These are phyloP conservation scores for Recurvomyces mirabilis DNA, from an alignment of 495 filamentous ascomycete genomes.

Conservation along the genomic window DNA sequence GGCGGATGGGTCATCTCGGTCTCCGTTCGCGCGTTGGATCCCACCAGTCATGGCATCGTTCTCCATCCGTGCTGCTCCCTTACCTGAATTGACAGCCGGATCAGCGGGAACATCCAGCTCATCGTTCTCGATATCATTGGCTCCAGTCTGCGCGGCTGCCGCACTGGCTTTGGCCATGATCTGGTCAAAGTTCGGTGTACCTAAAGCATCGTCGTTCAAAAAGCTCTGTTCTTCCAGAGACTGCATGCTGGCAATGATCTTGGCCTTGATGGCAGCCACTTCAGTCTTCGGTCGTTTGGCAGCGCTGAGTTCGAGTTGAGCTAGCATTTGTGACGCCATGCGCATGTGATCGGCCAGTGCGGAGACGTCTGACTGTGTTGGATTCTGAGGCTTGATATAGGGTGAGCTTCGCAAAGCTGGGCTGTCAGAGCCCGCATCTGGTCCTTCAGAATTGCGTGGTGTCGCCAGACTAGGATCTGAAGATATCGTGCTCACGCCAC, in stretches of 20 bases:
- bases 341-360: conserved; percentile 70
- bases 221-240: conserved; percentile 72
- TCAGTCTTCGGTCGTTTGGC: conserved; percentile 60
- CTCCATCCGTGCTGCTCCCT: conserved; percentile 66
- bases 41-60: conserved; percentile 71
- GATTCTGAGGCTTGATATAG: conserved; percentile 24
- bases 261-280: conserved; percentile 61
- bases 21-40: conserved; percentile 54
- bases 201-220: conserved; percentile 39
- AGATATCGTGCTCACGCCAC: conserved; percentile 42
- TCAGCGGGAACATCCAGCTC: conserved; percentile 36
- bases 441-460: conserved; percentile 47
- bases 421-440: conserved; percentile 49
- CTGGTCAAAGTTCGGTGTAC: conserved; percentile 56
- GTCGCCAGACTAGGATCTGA: conserved; percentile 41
- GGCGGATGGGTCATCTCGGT: conserved; percentile 68
- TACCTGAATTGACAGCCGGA: conserved; percentile 43
- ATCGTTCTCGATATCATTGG: conserved; percentile 35
- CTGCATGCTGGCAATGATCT: conserved; percentile 76
- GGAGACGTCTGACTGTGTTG: conserved; percentile 57
- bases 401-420: conserved; percentile 36
- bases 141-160: conserved; percentile 27
- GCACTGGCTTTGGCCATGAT: conserved; percentile 52
- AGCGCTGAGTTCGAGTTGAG: conserved; percentile 60
- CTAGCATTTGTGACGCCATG: conserved; percentile 66